phyloP scores from a whole-genome alignment of 768 basidiomycete genomes.

The Suillus subalutaceus region DNA sequence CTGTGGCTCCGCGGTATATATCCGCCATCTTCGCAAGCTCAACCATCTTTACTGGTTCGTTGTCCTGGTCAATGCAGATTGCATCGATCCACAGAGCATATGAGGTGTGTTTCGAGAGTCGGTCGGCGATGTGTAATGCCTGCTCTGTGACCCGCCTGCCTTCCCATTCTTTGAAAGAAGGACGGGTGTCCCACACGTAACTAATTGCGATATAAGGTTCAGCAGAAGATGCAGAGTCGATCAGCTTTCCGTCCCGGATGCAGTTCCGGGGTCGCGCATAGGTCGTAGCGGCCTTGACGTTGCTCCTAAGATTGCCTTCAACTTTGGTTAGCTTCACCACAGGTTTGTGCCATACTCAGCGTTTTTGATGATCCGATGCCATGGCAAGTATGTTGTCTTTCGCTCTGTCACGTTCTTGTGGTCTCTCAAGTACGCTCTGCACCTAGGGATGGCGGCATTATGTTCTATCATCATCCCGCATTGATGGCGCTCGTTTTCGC shows the following conservation, averaged over 20 bases:
- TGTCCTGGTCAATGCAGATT: slow-evolving; percentile 9
- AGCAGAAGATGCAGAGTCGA: slow-evolving; percentile 6
- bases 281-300: neutral
- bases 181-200: slow-evolving; percentile 7
- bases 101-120: slow-evolving; percentile 11
- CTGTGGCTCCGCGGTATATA: slow-evolving; percentile 10
- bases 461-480: slow-evolving; percentile 7
- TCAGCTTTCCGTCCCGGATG: slow-evolving; percentile 13
- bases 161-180: slow-evolving; percentile 11
- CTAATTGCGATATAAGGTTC: slow-evolving; percentile 10
- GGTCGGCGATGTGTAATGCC: slow-evolving; percentile 9
- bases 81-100: slow-evolving; percentile 13
- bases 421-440: slow-evolving; percentile 7
- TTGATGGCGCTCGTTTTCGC: slow-evolving; percentile 7
- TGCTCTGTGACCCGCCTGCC: slow-evolving; percentile 12
- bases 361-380: slow-evolving; percentile 4
- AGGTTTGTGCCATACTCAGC: slow-evolving; percentile 7
- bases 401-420: slow-evolving; percentile 8
- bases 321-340: slow-evolving; percentile 4
- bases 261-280: slow-evolving; percentile 8
- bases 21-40: slow-evolving; percentile 10
- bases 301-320: slow-evolving; percentile 6
- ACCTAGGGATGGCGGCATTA: neutral
- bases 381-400: slow-evolving; percentile 1
- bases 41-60: slow-evolving; percentile 2